Base-by-base conservation (phyloP, 2,329 filamentous ascomycete species). In the Neopestalotiopsis sp. region DNA sequence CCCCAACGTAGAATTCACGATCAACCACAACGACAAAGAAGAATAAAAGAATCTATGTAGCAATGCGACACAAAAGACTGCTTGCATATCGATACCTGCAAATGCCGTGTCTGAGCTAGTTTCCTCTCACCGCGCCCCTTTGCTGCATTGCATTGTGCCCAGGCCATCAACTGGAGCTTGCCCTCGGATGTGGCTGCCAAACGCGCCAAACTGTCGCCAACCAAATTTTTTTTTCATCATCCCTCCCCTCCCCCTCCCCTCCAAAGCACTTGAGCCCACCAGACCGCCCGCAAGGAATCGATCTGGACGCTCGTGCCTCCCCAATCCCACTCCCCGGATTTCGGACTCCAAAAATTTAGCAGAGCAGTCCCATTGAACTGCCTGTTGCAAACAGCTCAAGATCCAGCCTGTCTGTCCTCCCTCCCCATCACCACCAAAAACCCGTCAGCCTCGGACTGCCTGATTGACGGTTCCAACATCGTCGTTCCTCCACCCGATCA, bases 401-500 rank as follows among this genome's bases (percentile, higher is more conserved):
- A 17, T 20, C 14, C 45, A 20, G n/a, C 10, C 34, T 38, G 42
- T 49, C n/a, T 17, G 14, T 17, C 14, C 42, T 49, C n/a, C 17
- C 12, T 17, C 6, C 6, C 57, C 59, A 42, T 34, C 59, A 61
- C 59, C 53, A 67, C 64, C 58, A 56, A 42, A 17, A 24, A 66
- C 53, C 14, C 24, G 17, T 30, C 13, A 53, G 13, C 65, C 45
- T 53, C 17, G n/a, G 45, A 53, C 45, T 53, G 45, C 45, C 45
- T 53, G n/a, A 24, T 20, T 53, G 45, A 53, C 45, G 45, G 45
- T 12, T 17, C 45, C n/a, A 17, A 53, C 45, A 53, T 53, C 45
- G 45, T 53, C 45, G 45, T 9, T 53, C 45, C 66, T 28, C 34
- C 58, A 28, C 64, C 62, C 70, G 71, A 73, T 65, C 71, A 79